Evolutionary conservation across 805 yeast genomes (phyloP).

Genomic region (Cyberlindnera americana): DNA sequence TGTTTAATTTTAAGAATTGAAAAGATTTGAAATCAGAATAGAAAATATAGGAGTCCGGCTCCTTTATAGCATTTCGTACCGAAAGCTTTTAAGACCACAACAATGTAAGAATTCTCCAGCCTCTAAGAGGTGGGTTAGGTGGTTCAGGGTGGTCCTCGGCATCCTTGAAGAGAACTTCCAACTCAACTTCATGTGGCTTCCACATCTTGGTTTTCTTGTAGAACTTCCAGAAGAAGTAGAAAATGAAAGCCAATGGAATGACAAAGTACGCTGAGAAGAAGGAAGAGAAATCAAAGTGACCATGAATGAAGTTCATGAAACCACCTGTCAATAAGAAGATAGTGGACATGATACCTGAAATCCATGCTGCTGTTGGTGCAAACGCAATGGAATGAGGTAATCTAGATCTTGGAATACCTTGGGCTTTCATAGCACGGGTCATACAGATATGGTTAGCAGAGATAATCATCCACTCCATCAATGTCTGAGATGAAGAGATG

Average conservation of each 20-base stretch:
- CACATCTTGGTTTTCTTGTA: constrained; percentile 1
- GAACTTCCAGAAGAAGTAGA: constrained; percentile 2
- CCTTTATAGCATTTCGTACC: neutral
- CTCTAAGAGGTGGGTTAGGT: neutral
- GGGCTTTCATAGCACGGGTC: constrained; percentile 5
- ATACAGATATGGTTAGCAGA: constrained; percentile 2
- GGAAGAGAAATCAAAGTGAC: neutral
- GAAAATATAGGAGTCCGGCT: neutral
- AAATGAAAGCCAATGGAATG: constrained; percentile 1
- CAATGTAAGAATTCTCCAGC: constrained; percentile 3
- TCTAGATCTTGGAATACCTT: constrained; percentile 4
- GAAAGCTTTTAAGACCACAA: neutral
- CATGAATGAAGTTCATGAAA: constrained; percentile 2
- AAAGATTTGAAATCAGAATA: neutral
- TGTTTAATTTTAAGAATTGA: neutral
- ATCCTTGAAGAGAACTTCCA: constrained; percentile 4
- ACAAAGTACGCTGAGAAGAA: constrained; percentile 4
- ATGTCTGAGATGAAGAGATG: constrained; percentile 1
- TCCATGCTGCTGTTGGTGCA: constrained; percentile 2
- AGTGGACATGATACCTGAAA: neutral
- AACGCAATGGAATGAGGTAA: neutral
- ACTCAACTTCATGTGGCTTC: constrained; percentile 2
- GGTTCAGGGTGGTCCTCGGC: constrained; percentile 5
- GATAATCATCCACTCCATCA: constrained; percentile 3
- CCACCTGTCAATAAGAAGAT: constrained; percentile 3